Percentiles rank a stretch among this genome's conserved stretches.
phyloP scores from a whole-genome alignment of 2,329 filamentous ascomycete genomes.

The Penicillium sp. region DNA sequence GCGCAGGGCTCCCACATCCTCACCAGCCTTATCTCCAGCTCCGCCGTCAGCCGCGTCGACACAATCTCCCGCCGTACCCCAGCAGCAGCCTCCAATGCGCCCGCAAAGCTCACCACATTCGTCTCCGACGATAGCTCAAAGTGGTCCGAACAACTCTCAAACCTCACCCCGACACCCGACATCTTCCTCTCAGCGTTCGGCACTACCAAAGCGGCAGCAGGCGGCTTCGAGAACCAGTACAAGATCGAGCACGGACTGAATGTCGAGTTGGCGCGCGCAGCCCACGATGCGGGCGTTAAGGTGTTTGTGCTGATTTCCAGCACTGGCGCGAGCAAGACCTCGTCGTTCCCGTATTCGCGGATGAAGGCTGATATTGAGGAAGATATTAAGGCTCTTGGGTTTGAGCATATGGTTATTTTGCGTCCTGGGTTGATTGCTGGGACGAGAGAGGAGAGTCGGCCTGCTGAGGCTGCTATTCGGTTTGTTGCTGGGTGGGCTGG shows the following conservation, averaged over 20 bases:
- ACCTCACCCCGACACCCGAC: slow-evolving; percentile 56
- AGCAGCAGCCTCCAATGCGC: slow-evolving; percentile 46
- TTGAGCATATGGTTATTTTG: slow-evolving; percentile 74
- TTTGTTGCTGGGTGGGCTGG: slow-evolving; percentile 58
- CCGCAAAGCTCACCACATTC: slow-evolving; percentile 64
- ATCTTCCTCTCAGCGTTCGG: slow-evolving; percentile 77
- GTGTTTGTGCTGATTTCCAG: slow-evolving; percentile 77
- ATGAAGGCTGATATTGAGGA: slow-evolving; percentile 93
- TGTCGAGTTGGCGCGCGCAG: slow-evolving; percentile 71
- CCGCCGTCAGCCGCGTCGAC: slow-evolving; percentile 42
- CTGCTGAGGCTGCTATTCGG: slow-evolving; percentile 58
- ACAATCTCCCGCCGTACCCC: slow-evolving; percentile 48
- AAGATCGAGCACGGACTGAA: slow-evolving; percentile 89
- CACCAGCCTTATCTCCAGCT: slow-evolving; percentile 45
- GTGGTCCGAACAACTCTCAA: slow-evolving; percentile 64
- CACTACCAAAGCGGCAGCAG: slow-evolving; percentile 74
- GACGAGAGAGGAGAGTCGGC: slow-evolving; percentile 60
- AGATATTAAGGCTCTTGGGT: slow-evolving; percentile 66
- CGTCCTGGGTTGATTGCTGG: slow-evolving; percentile 76
- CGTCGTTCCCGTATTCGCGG: slow-evolving; percentile 55
- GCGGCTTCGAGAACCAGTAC: slow-evolving; percentile 75
- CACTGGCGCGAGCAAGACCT: slow-evolving; percentile 52
- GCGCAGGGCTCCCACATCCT: slow-evolving; percentile 72
- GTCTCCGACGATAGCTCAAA: slow-evolving; percentile 65
- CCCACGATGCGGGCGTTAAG: slow-evolving; percentile 68